Conservation (phyloP, 2,329 filamentous ascomycete species). For the Colletotrichum lentis region DNA sequence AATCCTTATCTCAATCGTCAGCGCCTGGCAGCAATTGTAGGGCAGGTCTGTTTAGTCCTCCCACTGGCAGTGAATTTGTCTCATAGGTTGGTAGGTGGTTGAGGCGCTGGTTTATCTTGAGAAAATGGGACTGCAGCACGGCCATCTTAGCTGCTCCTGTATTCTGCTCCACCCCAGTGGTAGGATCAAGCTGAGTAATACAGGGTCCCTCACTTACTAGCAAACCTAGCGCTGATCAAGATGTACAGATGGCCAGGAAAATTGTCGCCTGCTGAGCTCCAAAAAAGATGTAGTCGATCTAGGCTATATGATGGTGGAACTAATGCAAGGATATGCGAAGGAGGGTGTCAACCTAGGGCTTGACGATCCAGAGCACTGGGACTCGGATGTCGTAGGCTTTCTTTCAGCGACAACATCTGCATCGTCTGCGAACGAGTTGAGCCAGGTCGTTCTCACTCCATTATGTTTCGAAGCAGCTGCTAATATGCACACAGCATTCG, state of each 20-base stretch:
- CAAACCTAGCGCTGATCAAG: slow-evolving; percentile 1
- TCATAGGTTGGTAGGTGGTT: not conserved
- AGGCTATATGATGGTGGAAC: slow-evolving; percentile 8
- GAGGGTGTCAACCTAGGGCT: slow-evolving; percentile 10
- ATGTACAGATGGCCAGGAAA: slow-evolving; percentile 5
- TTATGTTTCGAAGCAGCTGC: not conserved
- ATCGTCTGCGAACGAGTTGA: slow-evolving; percentile 6
- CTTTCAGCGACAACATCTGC: slow-evolving; percentile 7
- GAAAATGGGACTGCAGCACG: slow-evolving; percentile 10
- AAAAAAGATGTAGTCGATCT: slow-evolving; percentile 1
- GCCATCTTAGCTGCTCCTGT: slow-evolving; percentile 10
- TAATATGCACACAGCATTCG: not conserved
- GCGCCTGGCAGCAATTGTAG: slow-evolving; percentile 5
- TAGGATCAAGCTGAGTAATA: slow-evolving; percentile 12
- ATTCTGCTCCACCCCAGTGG: slow-evolving; percentile 6
- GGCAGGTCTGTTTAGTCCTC: slow-evolving; percentile 6
- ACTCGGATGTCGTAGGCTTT: slow-evolving; percentile 6
- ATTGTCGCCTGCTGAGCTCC: slow-evolving; percentile 5
- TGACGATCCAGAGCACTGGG: slow-evolving; percentile 9
- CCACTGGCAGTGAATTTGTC: not conserved
- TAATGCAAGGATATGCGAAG: slow-evolving; percentile 13
- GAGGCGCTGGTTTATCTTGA: slow-evolving; percentile 12
- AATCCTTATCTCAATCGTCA: slow-evolving; percentile 5
- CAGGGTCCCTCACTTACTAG: not conserved
- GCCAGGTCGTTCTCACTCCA: not conserved